Evolutionary conservation across 768 basidiomycete genomes (phyloP).

Genomic region (Collybia mongolica): DNA sequence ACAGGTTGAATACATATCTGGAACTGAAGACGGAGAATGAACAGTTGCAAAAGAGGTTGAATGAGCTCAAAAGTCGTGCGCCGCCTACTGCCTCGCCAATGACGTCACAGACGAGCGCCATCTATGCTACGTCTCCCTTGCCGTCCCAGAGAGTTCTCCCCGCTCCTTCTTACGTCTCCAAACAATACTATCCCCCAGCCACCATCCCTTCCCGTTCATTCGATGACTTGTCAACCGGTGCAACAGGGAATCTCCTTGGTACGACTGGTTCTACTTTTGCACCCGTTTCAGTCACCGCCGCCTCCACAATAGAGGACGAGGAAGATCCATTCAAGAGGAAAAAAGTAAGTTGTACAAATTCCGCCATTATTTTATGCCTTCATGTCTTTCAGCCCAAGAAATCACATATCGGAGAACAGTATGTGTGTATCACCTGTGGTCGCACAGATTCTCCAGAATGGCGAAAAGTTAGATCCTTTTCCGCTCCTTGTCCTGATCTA

Average conservation of each 20-base stretch:
- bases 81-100: constrained; percentile 22
- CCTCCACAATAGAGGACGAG: constrained; percentile 44
- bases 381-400: constrained; percentile 41
- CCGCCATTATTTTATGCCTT: not conserved
- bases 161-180: constrained; percentile 3
- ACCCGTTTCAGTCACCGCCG: not conserved
- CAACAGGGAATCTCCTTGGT: not conserved
- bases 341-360: constrained; percentile 41
- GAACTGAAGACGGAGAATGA: constrained; percentile 91
- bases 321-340: constrained; percentile 55
- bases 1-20: constrained; percentile 68
- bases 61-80: constrained; percentile 34
- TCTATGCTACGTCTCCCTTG: constrained; percentile 36
- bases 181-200: constrained; percentile 8
- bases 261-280: not conserved
- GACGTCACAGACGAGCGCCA: constrained; percentile 23
- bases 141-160: constrained; percentile 8
- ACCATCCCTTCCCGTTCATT: constrained; percentile 7
- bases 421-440: constrained; percentile 92
- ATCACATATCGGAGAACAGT: constrained; percentile 53
- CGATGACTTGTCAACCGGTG: constrained; percentile 1
- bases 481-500: constrained; percentile 2
- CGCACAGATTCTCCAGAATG: constrained; percentile 97
- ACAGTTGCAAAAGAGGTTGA: constrained; percentile 62
- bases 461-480: constrained; percentile 62